These are phyloP conservation scores for Metschnikowia sp. DNA, from an alignment of 805 yeast genomes.

Conservation along the genomic window DNA sequence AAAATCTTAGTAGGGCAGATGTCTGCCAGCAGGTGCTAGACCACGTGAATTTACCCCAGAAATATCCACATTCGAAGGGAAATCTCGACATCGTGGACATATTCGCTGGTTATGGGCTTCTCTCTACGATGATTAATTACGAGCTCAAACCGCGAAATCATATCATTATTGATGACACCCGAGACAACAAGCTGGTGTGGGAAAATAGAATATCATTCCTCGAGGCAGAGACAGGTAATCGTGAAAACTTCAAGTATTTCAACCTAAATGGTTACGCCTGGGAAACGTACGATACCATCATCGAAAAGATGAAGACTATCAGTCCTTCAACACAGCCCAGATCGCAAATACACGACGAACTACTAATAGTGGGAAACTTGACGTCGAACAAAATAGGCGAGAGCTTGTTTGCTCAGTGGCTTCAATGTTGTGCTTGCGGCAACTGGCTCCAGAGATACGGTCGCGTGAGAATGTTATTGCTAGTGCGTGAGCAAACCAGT, in stretches of 20 bases:
- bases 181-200: slow-evolving; percentile 26
- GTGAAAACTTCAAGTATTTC: slow-evolving; percentile 31
- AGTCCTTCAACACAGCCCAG: slow-evolving; percentile 25
- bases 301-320: slow-evolving; percentile 44
- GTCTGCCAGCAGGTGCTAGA: slow-evolving; percentile 42
- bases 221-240: slow-evolving; percentile 21
- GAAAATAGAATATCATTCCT: slow-evolving; percentile 23
- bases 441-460: slow-evolving; percentile 76
- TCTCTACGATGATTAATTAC: slow-evolving; percentile 61
- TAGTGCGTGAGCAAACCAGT: slow-evolving; percentile 58
- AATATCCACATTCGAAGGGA: slow-evolving; percentile 30
- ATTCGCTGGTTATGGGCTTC: slow-evolving; percentile 57
- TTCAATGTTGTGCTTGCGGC: slow-evolving; percentile 59
- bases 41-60: slow-evolving; percentile 39
- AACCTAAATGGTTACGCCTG: slow-evolving; percentile 62
- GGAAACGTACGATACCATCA: slow-evolving; percentile 53
- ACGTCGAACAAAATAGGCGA: slow-evolving; percentile 54
- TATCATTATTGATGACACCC: slow-evolving; percentile 54
- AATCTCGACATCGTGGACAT: slow-evolving; percentile 54
- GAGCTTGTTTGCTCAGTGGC: slow-evolving; percentile 70
- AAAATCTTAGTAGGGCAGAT: slow-evolving; percentile 20
- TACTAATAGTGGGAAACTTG: slow-evolving; percentile 59
- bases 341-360: slow-evolving; percentile 46
- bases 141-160: slow-evolving; percentile 61
- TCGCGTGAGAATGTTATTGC: slow-evolving; percentile 67